Evolutionary conservation across 2,329 filamentous ascomycete genomes (phyloP).

Genomic region (Curvularia spicifera): DNA sequence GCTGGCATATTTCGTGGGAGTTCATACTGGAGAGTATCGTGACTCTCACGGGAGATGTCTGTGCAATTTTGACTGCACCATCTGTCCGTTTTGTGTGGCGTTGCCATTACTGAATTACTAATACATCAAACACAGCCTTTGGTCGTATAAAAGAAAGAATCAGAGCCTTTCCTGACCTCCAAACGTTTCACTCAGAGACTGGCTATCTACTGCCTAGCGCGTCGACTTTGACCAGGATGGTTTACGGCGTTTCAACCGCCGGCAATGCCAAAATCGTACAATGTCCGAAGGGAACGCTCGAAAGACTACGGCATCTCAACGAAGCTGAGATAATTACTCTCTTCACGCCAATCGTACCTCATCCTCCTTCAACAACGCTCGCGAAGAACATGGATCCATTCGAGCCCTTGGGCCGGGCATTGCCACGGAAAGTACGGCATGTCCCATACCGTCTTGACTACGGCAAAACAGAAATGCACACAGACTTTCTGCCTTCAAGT

Average conservation of each 20-base stretch:
- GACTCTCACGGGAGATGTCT: constrained; percentile 1
- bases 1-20: constrained; percentile 10
- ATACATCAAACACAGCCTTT: neutral
- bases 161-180: constrained; percentile 1
- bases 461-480: constrained; percentile 69
- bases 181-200: constrained; percentile 2
- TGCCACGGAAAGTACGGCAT: constrained; percentile 69
- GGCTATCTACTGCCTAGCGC: neutral
- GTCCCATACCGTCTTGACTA: constrained; percentile 71
- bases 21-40: constrained; percentile 14
- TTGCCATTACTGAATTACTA: neutral
- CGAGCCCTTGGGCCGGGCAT: constrained; percentile 69
- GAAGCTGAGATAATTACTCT: constrained; percentile 52
- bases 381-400: constrained; percentile 68
- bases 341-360: constrained; percentile 63
- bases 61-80: constrained; percentile 1
- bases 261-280: constrained; percentile 33
- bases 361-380: constrained; percentile 40
- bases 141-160: constrained; percentile 2
- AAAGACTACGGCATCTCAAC: constrained; percentile 44
- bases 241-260: constrained; percentile 13
- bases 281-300: constrained; percentile 33
- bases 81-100: neutral
- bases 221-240: neutral
- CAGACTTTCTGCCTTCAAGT: constrained; percentile 66